Base-by-base conservation (phyloP, 1,284 basidiomycete genomes). In the Heterobasidion occidentale region DNA sequence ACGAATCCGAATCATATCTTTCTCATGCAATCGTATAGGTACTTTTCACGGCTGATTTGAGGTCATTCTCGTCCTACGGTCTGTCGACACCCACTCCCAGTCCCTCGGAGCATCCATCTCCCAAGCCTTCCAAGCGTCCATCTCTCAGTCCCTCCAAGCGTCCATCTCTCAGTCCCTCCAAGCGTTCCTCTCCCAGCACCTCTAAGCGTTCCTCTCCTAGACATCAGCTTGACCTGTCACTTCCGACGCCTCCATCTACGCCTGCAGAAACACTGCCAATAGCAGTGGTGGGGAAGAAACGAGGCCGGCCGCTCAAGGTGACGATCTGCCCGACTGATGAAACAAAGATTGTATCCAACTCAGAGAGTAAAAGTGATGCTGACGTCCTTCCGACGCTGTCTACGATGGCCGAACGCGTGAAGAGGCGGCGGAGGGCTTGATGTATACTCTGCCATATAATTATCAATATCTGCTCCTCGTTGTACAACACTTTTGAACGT, bases 1-100 rank as follows among this genome's bases (percentile, higher is more conserved):
- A 48, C n/a, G 2, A 45, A 45, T 14, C 42, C 11, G 17, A 19
- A 48, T 33, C 46, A 12, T 6, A 27, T 48, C 15, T 17, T 15
- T 2, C 46, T 27, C 46, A 14, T 45, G 45, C 36, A 42, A 15
- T 46, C 44, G 34, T 53, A 4, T 53, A 88, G 84, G 80, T 87
- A 11, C 65, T 82, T 7, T 82, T 82, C 67, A 80, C 79, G 3
- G 74, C 78, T 6, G 78, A 82, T 56, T 65, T 82, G 36, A 78
- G 77, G 57, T 71, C 77, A 0, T 80, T 80, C 62, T 66, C 76
- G 2, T 68, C 73, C 3, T 75, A 78, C 55, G 78, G 78, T 12
- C 63, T 78, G 11, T 59, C 68, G 9, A 62, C 67, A 8, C 60
- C 70, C 9, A 57, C 48, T 7, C 56, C 65, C 12, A 57, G 67